Base-by-base conservation (phyloP, 306 rosid genomes). In the Lathyrus aphaca region DNA sequence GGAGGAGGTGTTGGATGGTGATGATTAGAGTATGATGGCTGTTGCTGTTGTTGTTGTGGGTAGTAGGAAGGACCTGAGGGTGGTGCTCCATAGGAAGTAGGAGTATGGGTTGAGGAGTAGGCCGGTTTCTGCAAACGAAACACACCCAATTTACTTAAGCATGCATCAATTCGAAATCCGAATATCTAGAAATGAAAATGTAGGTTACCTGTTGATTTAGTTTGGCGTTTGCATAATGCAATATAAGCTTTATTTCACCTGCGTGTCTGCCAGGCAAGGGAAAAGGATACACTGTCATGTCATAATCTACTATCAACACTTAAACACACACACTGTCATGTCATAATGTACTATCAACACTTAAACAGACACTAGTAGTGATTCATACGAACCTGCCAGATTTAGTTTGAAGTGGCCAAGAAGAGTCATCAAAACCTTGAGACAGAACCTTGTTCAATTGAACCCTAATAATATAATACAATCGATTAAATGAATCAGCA, bases 381-480 rank as follows among this genome's bases (percentile, higher is more conserved):
- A 4, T 29, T 0, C 32, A 29, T 4, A 30, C n/a, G n/a, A n/a
- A n/a, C 94, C 97, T 84, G 83, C 98, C 95, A 75, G 90, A 74
- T 83, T 92, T 89, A 10, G 90, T 78, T 72, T 92, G 96, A 73
- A 92, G 85, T 1, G 95, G 75, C 98, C 98, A 92, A 49, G 87
- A 16, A 66, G 83, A 65, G 74, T 89, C 96, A 46, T 92, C 96
- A 44, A 74, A 92, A 62, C 95, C 98, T 64, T 89, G 89, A 51
- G 95, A 75, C 49, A 92, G 84, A 78, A 84, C 95, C 81, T 89
- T 92, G 8, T 81, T 77, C 81, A 92, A 75, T 65, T 80, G 96
- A 77, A 88, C 70, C 84, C 89, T 91, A 73, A 27, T 2, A n/a
- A n/a, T 3, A 45, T 6, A 44, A 44, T 12, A 25, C 0, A 25